Evolutionary conservation across 306 rosid species (phyloP).

Genomic region (Prunus campanulata): DNA sequence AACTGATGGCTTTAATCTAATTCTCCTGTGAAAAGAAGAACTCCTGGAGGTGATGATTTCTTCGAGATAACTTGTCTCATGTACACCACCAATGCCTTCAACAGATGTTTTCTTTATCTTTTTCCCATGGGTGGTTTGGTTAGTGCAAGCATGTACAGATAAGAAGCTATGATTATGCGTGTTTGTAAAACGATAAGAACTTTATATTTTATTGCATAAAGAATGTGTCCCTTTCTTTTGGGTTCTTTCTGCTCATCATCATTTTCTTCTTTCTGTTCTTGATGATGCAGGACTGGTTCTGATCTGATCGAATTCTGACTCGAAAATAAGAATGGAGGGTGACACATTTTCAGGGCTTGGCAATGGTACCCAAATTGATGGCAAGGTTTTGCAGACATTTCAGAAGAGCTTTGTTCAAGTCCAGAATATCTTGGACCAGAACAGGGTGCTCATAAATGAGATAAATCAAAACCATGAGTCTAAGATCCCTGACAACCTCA

Average conservation of each 20-base stretch:
- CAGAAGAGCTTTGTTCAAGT: slow-evolving; percentile 89
- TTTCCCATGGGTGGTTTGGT: slow-evolving; percentile 24
- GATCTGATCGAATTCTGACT: slow-evolving; percentile 38
- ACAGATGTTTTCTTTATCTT: slow-evolving; percentile 8
- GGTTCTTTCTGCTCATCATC: slow-evolving; percentile 21
- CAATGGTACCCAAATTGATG: slow-evolving; percentile 63
- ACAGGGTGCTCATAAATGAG: slow-evolving; percentile 84
- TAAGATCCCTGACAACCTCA: slow-evolving; percentile 81
- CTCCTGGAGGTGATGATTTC: slow-evolving; percentile 74
- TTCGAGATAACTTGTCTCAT: slow-evolving; percentile 73
- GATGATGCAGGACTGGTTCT: slow-evolving; percentile 50
- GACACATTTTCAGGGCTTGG: slow-evolving; percentile 72
- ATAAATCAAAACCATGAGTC: slow-evolving; percentile 98
- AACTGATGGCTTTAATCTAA: slow-evolving; percentile 38
- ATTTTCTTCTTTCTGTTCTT: slow-evolving; percentile 23
- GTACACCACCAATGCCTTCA: slow-evolving; percentile 20
- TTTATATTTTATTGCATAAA: slow-evolving; percentile 1
- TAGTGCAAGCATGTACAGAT: slow-evolving; percentile 56
- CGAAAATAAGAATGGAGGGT: slow-evolving; percentile 65
- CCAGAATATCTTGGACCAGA: slow-evolving; percentile 86
- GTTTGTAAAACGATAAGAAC: slow-evolving; percentile 20
- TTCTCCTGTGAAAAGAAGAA: slow-evolving; percentile 43
- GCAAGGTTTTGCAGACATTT: slow-evolving; percentile 72
- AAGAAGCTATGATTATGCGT: slow-evolving; percentile 52
- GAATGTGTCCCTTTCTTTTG: slow-evolving; percentile 4